These are phyloP conservation scores for Cutaneotrichosporon cutaneum DNA, from an alignment of 1,284 basidiomycete species.

Conservation along the genomic window DNA sequence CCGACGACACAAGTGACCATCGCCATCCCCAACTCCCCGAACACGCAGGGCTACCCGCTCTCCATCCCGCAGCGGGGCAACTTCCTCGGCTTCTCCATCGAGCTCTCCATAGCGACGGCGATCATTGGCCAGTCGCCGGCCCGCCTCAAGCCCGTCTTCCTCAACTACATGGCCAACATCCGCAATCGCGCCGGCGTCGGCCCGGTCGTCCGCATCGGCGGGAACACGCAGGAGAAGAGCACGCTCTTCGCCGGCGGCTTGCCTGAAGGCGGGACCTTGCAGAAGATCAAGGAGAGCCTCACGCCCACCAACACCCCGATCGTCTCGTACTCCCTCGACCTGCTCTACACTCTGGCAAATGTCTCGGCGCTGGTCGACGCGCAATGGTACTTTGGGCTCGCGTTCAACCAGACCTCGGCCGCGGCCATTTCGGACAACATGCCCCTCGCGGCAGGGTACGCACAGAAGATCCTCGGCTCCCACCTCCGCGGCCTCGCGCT, in stretches of 20 bases:
- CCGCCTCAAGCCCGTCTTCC: constrained; percentile 58
- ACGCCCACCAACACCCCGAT: constrained; percentile 58
- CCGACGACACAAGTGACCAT: constrained; percentile 34
- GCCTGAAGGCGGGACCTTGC: constrained; percentile 53
- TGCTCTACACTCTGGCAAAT: constrained; percentile 62
- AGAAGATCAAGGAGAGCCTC: constrained; percentile 29
- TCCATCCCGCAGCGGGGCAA: constrained; percentile 60
- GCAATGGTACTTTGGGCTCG: constrained; percentile 62
- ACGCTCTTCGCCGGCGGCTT: constrained; percentile 56
- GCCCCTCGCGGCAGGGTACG: constrained; percentile 59
- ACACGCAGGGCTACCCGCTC: constrained; percentile 27
- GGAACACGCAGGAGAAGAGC: constrained; percentile 70
- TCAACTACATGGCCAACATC: constrained; percentile 71
- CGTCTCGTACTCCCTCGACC: constrained; percentile 60
- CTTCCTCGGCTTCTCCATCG: constrained; percentile 69
- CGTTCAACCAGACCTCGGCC: constrained; percentile 57
- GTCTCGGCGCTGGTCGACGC: constrained; percentile 60
- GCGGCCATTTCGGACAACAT: constrained; percentile 53
- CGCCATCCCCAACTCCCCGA: constrained; percentile 27
- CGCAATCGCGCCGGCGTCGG: constrained; percentile 60
- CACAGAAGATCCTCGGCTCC: constrained; percentile 60
- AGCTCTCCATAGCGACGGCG: constrained; percentile 67
- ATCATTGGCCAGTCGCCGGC: constrained; percentile 58
- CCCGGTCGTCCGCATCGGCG: constrained; percentile 66
- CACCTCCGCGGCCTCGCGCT: constrained; percentile 60